A percentile compares a stretch with the other conserved stretches of the same genome.
Conservation (phyloP, 1,139 yeast species). For the Diutina neorugosa region DNA sequence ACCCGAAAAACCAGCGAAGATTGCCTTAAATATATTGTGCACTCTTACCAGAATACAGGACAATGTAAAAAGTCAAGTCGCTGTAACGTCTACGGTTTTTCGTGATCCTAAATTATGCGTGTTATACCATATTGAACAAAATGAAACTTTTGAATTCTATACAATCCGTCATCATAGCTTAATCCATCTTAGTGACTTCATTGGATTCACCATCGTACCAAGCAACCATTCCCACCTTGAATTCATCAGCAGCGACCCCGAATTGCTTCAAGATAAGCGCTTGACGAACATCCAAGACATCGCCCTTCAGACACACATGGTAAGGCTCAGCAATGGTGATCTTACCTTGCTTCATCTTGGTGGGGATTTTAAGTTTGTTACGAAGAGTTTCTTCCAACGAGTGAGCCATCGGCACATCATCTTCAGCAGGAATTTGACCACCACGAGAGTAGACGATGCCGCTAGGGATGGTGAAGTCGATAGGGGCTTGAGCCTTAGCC, state of each 20-base stretch:
- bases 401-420: constrained; percentile 94
- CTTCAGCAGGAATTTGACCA: constrained; percentile 80
- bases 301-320: constrained; percentile 71
- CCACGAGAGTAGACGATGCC: constrained; percentile 93
- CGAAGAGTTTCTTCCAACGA: constrained; percentile 89
- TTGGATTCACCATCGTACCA: constrained; percentile 51
- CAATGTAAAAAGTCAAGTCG: no score
- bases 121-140: background rate
- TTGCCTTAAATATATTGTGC: no score
- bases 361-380: constrained; percentile 81
- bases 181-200: constrained; percentile 17
- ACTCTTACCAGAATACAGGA: no score
- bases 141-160: background rate
- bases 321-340: constrained; percentile 65
- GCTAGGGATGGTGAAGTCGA: constrained; percentile 74
- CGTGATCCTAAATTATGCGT: background rate
- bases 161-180: background rate
- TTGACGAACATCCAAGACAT: constrained; percentile 77
- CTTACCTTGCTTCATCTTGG: constrained; percentile 82
- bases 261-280: constrained; percentile 87
- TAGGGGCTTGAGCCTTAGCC: constrained; percentile 75
- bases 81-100: background rate
- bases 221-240: constrained; percentile 69
- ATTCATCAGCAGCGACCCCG: constrained; percentile 89
- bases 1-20: no score